These are phyloP conservation scores for Closterium sp. DNA, from an alignment of 139 green algal genomes.

Conservation along the genomic window DNA sequence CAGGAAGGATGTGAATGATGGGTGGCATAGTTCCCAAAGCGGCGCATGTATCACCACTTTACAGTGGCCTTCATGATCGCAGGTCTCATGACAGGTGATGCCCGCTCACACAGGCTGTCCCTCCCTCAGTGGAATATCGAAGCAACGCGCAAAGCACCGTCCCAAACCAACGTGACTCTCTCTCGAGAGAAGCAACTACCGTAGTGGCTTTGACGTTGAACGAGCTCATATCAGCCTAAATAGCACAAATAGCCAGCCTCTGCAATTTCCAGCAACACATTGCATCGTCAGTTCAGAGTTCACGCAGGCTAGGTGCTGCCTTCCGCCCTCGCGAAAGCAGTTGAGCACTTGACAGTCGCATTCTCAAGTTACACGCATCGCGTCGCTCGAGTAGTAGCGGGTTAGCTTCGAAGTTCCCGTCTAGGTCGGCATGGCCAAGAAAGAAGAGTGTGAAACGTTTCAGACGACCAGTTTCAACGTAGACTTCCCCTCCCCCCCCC, in stretches of 20 bases:
- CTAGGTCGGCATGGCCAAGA: not conserved
- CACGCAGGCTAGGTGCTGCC: too few species aligned
- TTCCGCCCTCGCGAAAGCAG: too few species aligned
- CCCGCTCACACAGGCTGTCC: not conserved
- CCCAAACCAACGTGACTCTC: too few species aligned
- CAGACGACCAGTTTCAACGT: not conserved
- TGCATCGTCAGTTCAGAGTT: too few species aligned
- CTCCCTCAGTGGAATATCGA: not conserved
- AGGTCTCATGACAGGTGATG: not conserved
- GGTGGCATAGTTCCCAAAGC: not conserved
- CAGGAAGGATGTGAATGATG: not conserved
- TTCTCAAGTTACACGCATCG: too few species aligned
- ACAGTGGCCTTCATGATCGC: not conserved
- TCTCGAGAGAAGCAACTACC: too few species aligned
- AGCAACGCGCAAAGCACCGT: too few species aligned
- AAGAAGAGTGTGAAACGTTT: not conserved
- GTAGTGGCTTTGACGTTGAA: too few species aligned
- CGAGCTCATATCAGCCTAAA: not conserved
- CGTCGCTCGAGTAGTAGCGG: too few species aligned
- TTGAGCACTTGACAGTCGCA: not conserved
- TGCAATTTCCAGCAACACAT: not conserved
- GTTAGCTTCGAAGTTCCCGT: not conserved
- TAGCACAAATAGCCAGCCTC: not conserved
- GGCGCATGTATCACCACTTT: not conserved
- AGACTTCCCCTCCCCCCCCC: not conserved